Conservation (phyloP, 306 rosid species). For the Dalbergia cochinchinensis region DNA sequence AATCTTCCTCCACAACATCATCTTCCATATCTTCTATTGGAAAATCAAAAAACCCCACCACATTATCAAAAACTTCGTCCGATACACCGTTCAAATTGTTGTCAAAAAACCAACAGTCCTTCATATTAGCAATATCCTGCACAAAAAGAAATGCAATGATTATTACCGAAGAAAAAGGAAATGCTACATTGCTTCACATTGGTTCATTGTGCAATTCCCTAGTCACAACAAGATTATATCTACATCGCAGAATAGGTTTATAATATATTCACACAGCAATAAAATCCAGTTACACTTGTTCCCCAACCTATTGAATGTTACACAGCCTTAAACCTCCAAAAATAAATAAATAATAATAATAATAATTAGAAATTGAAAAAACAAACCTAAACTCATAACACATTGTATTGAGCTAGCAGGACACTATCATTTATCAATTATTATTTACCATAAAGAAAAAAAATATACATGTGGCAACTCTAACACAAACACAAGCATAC, state of each 20-base stretch:
- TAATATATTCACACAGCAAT: not conserved
- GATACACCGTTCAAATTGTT: slow-evolving; percentile 51
- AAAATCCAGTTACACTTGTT: slow-evolving; percentile 17
- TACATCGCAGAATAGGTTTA: not conserved
- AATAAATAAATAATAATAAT: too few species aligned
- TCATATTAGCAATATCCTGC: slow-evolving; percentile 59
- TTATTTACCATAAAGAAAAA: too few species aligned
- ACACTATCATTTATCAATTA: not conserved
- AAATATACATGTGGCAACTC: too few species aligned
- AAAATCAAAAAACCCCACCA: slow-evolving; percentile 57
- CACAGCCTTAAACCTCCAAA: not conserved
- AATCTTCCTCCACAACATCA: slow-evolving; percentile 59
- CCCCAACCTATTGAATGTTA: not conserved
- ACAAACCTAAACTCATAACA: not conserved
- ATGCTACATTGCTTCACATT: not conserved
- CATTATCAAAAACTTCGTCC: slow-evolving; percentile 55
- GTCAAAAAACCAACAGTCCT: slow-evolving; percentile 55
- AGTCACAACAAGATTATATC: not conserved
- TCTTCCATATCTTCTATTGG: slow-evolving; percentile 72
- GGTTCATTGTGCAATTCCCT: slow-evolving; percentile 5
- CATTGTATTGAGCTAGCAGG: slow-evolving; percentile 19
- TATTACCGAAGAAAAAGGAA: not conserved
- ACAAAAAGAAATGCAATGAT: not conserved
- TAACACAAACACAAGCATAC: not conserved
- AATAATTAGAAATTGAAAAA: not conserved